Conservation (phyloP, 495 filamentous ascomycete genomes). For the Pseudomonodictys pantanalensis region DNA sequence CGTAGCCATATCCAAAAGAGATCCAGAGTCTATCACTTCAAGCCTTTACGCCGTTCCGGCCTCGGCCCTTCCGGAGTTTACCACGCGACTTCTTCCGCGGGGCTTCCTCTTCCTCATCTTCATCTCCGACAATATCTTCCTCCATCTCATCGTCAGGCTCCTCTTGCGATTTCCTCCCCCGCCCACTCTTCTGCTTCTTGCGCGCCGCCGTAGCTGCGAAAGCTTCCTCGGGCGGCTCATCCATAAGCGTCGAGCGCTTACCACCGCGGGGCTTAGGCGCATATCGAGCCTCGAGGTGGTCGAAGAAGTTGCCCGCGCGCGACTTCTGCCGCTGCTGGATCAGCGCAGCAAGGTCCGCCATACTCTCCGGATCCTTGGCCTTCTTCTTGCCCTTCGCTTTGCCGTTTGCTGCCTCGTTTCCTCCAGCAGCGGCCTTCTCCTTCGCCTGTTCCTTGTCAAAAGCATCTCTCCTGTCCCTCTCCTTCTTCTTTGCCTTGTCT, state of each 20-base stretch:
- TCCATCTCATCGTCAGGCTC: not conserved
- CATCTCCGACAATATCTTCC: not conserved
- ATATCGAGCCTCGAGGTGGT: constrained; percentile 72
- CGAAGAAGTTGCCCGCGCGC: constrained; percentile 57
- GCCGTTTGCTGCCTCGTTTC: constrained; percentile 26
- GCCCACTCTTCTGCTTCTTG: constrained; percentile 43
- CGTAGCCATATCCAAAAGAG: no score
- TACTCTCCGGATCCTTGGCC: constrained; percentile 35
- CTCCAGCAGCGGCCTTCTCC: constrained; percentile 29
- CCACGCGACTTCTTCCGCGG: not conserved
- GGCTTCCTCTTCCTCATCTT: constrained; percentile 3
- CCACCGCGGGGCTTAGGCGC: constrained; percentile 49
- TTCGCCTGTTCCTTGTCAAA: constrained; percentile 42
- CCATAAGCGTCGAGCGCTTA: constrained; percentile 46
- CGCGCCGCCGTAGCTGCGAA: constrained; percentile 55
- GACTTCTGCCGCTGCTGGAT: constrained; percentile 57
- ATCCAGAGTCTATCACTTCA: no score
- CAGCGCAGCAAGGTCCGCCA: constrained; percentile 53
- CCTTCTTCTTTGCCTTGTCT: constrained; percentile 65
- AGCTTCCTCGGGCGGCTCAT: constrained; percentile 65
- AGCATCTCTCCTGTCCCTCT: constrained; percentile 65
- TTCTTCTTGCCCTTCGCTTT: constrained; percentile 31
- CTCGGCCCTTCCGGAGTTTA: not conserved
- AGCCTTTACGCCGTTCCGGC: not conserved
- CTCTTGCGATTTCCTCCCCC: not conserved